A percentile compares a stretch with the other conserved stretches of the same genome.
phyloP scores from a whole-genome alignment of 106 monocot genomes.

The Phalaenopsis equestris region DNA sequence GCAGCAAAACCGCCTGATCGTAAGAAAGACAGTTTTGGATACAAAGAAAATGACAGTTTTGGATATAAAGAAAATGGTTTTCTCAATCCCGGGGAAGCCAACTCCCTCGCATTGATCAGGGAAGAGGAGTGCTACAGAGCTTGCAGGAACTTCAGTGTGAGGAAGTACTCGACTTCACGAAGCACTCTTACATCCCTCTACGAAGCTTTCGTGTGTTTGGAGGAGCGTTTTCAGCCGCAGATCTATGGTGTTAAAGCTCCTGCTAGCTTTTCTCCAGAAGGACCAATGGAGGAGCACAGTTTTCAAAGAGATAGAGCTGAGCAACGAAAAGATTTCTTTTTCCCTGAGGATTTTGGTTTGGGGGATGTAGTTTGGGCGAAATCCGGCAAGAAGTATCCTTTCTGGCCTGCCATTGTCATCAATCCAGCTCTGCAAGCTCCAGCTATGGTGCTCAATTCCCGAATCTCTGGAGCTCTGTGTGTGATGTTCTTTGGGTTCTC shows the following conservation, averaged over 20 bases:
- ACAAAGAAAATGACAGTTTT: background rate
- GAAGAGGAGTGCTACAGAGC: constrained; percentile 35
- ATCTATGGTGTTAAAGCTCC: background rate
- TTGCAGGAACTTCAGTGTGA: constrained; percentile 23
- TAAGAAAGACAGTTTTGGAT: constrained; percentile 3
- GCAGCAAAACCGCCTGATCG: background rate
- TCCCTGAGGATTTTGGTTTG: constrained; percentile 51
- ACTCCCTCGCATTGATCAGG: background rate
- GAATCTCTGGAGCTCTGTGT: constrained; percentile 64
- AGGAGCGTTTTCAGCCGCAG: constrained; percentile 1
- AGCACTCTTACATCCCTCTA: constrained; percentile 32
- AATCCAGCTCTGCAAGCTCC: constrained; percentile 68
- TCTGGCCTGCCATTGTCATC: constrained; percentile 92
- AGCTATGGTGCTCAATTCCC: constrained; percentile 47
- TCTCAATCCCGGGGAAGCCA: background rate
- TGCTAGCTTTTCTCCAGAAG: background rate
- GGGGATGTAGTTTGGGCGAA: constrained; percentile 94
- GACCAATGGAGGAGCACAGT: constrained; percentile 5
- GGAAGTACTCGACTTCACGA: constrained; percentile 25
- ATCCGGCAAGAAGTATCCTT: constrained; percentile 56
- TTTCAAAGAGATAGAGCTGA: constrained; percentile 13
- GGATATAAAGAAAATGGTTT: background rate
- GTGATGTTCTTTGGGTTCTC: constrained; percentile 92
- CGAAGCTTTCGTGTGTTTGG: background rate
- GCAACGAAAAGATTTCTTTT: constrained; percentile 30